Evolutionary conservation across 116 monocot genomes (phyloP), one percentile per base, ranked within the genome.

Genomic region (Iris pallida): DNA sequence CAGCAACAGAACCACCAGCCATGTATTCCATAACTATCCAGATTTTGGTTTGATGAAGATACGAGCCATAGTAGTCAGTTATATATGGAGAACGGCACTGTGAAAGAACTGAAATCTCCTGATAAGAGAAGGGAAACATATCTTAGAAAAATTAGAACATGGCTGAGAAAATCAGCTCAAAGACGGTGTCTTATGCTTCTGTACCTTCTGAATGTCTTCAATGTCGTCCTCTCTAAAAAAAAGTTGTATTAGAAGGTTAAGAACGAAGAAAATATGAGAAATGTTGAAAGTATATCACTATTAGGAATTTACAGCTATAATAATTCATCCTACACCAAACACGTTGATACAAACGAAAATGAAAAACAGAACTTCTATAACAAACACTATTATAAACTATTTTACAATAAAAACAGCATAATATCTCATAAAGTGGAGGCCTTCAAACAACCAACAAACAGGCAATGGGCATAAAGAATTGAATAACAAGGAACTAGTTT

Each of bases 21-120:
- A 95, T 91, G 60, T 91, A 95, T 65, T 95, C 95, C 91, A 91
- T 95, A 16, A 91, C 79, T 78, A 91, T 95, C 91, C 88, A 95
- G 42, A 91, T 71, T 74, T 95, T 95, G 55, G 91, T 95, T 75
- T 91, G 84, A 70, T 89, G 80, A 48, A 95, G 88, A 84, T 91
- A 91, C 3, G 95, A 91, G 17, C 91, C 95, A 76, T 89, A 91
- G 68, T 95, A 95, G 52, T 91, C 89, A 13, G 95, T 91, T 62
- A 85, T 85, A 55, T 81, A 81, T 65, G 85, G 85, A 64, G 78
- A 84, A 12, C 81, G 74, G 12, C 85, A 85, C 45, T 85, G 85
- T 46, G 81, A 78, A 17, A 85, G 66, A 69, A 85, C 85, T 64
- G 81, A 73, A 55, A 84, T 84, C 74, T 84, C 84, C 84, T 84